Conservation (phyloP, 495 filamentous ascomycete species). For the Neohortaea acidophila region DNA sequence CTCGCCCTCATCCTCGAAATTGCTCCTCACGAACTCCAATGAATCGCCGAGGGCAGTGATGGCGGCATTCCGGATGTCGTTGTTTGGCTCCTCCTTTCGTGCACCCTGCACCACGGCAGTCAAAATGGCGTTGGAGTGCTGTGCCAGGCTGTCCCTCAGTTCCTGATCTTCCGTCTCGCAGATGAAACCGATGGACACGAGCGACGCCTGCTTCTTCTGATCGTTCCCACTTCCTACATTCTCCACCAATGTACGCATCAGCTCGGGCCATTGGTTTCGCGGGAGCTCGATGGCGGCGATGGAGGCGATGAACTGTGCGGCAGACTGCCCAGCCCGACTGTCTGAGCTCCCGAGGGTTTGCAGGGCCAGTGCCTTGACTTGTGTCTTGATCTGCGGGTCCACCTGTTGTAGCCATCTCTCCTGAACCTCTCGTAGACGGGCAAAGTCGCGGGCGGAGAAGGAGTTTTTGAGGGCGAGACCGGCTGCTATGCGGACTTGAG, state of each 20-base stretch:
- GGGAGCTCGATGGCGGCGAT: slow-evolving; percentile 92
- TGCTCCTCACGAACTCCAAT: slow-evolving; percentile 92
- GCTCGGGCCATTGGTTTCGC: slow-evolving; percentile 83
- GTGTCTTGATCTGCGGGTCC: slow-evolving; percentile 57
- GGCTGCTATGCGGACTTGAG: slow-evolving; percentile 77
- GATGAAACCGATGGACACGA: slow-evolving; percentile 91
- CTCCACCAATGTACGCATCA: slow-evolving; percentile 74
- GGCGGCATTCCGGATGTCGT: slow-evolving; percentile 77
- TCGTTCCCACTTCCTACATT: slow-evolving; percentile 78
- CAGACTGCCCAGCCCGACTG: slow-evolving; percentile 65
- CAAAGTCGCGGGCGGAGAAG: slow-evolving; percentile 78
- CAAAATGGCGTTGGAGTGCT: slow-evolving; percentile 91
- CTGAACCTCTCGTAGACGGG: slow-evolving; percentile 74
- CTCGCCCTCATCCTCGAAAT: slow-evolving; percentile 98
- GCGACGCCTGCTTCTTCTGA: slow-evolving; percentile 80
- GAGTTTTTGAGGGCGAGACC: slow-evolving; percentile 96
- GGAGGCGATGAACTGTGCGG: slow-evolving; percentile 87
- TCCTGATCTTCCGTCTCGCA: slow-evolving; percentile 89
- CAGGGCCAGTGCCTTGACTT: slow-evolving; percentile 76
- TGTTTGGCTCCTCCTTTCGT: slow-evolving; percentile 82
- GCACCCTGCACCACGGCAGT: slow-evolving; percentile 96
- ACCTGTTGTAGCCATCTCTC: slow-evolving; percentile 77
- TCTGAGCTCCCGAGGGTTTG: slow-evolving; percentile 67
- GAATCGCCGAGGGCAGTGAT: slow-evolving; percentile 90
- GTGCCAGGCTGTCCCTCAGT: slow-evolving; percentile 60